Evolutionary conservation across 331 rosid genomes (phyloP).

Genomic region (Erythrophleum ivorense): DNA sequence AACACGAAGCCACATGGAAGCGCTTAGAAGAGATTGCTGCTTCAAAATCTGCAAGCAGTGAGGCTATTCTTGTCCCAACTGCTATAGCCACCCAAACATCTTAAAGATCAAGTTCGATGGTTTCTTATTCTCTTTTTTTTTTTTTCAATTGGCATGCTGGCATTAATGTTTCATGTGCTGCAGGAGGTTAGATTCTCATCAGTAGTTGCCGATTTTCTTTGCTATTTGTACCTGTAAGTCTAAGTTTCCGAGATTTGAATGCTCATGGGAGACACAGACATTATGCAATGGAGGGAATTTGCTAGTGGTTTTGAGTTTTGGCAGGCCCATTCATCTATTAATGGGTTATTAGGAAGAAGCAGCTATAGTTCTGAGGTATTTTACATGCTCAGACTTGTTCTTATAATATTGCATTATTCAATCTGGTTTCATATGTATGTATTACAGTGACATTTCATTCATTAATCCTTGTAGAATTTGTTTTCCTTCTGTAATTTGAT

Average conservation of each 20-base stretch:
- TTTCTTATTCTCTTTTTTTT: not conserved
- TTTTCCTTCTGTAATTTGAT: constrained; percentile 27
- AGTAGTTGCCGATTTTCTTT: constrained; percentile 2
- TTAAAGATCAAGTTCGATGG: not conserved
- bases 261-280: constrained; percentile 29
- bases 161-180: constrained; percentile 18
- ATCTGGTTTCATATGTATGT: constrained; percentile 45
- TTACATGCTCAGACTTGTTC: constrained; percentile 42
- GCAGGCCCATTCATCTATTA: constrained; percentile 22
- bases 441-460: constrained; percentile 28
- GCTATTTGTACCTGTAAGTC: constrained; percentile 6
- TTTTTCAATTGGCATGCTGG: constrained; percentile 27
- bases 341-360: constrained; percentile 40
- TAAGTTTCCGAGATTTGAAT: constrained; percentile 12
- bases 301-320: constrained; percentile 35
- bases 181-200: constrained; percentile 15
- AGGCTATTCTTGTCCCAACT: constrained; percentile 50
- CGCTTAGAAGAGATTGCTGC: constrained; percentile 72
- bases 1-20: constrained; percentile 66
- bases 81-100: constrained; percentile 32
- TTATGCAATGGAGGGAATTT: constrained; percentile 29
- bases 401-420: constrained; percentile 37
- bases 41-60: constrained; percentile 58
- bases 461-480: constrained; percentile 36
- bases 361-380: constrained; percentile 43